phyloP scores from a whole-genome alignment of 805 yeast genomes.

The Lipomyces kockii region DNA sequence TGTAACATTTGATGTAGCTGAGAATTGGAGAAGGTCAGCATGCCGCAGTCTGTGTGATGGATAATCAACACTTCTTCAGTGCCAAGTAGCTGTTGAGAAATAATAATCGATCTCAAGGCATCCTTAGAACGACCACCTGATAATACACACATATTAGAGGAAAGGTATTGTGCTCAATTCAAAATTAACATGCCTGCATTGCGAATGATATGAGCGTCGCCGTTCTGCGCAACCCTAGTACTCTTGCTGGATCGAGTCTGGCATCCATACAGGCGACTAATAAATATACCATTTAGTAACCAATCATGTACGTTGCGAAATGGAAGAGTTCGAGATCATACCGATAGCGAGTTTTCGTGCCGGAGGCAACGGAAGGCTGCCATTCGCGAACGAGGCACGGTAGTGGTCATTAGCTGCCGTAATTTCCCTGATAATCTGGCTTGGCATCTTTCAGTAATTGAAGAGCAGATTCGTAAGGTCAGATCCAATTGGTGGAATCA shows the following conservation, averaged over 20 bases:
- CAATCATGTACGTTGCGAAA: not conserved
- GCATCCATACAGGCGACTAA: slow-evolving; percentile 36
- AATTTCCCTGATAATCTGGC: slow-evolving; percentile 17
- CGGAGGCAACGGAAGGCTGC: slow-evolving; percentile 32
- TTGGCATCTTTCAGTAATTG: not conserved
- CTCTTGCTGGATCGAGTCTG: slow-evolving; percentile 34
- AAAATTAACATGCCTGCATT: slow-evolving; percentile 29
- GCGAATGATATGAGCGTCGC: slow-evolving; percentile 36
- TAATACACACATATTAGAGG: not conserved
- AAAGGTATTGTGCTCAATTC: not conserved
- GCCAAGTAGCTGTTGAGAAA: slow-evolving; percentile 36
- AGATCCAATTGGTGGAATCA: too few species aligned
- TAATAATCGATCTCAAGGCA: slow-evolving; percentile 32
- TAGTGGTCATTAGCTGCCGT: slow-evolving; percentile 27
- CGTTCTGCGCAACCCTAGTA: slow-evolving; percentile 32
- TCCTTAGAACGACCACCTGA: slow-evolving; percentile 34
- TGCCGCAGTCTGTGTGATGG: slow-evolving; percentile 37
- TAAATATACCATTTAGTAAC: not conserved
- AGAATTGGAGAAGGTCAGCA: slow-evolving; percentile 30
- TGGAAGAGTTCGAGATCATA: slow-evolving; percentile 3
- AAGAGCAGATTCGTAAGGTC: not conserved
- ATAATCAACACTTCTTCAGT: slow-evolving; percentile 33
- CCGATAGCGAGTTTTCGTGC: slow-evolving; percentile 34
- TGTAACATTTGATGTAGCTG: slow-evolving; percentile 25
- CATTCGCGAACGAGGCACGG: slow-evolving; percentile 24